Percentiles rank a stretch among this genome's conserved stretches.
phyloP scores from a whole-genome alignment of 768 basidiomycete species.

The Panellus pusillus region DNA sequence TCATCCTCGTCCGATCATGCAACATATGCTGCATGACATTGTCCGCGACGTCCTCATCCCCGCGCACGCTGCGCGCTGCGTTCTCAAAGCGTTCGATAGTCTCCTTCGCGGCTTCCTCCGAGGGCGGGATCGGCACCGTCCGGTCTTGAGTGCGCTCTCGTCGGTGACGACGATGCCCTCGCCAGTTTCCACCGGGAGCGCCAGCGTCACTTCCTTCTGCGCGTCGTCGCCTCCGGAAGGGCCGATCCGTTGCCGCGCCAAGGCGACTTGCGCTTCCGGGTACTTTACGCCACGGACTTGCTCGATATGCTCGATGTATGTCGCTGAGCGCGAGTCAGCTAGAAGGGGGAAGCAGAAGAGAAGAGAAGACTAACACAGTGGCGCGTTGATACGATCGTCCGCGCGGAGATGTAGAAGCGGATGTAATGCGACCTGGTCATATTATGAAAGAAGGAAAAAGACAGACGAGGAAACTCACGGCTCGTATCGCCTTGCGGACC shows the following conservation, averaged over 20 bases:
- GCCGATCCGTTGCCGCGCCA: slow-evolving; percentile 77
- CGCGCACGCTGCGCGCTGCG: slow-evolving; percentile 55
- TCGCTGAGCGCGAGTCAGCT: slow-evolving; percentile 13
- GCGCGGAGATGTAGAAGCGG: slow-evolving; percentile 86
- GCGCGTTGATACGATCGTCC: slow-evolving; percentile 89
- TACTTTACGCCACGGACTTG: slow-evolving; percentile 73
- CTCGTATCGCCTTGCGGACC: slow-evolving; percentile 68
- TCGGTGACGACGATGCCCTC: slow-evolving; percentile 53
- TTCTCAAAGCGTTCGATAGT: slow-evolving; percentile 71
- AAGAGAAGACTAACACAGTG: slow-evolving; percentile 45
- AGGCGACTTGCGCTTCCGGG: slow-evolving; percentile 83
- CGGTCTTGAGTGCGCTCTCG: slow-evolving; percentile 50
- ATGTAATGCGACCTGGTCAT: slow-evolving; percentile 74
- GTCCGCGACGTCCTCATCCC: slow-evolving; percentile 67
- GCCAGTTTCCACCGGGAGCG: slow-evolving; percentile 49
- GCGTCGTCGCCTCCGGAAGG: slow-evolving; percentile 35
- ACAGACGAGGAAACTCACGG: slow-evolving; percentile 60
- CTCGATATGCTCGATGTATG: slow-evolving; percentile 71
- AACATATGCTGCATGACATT: slow-evolving; percentile 82
- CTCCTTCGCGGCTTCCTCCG: slow-evolving; percentile 65
- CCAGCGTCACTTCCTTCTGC: slow-evolving; percentile 58
- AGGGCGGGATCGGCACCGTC: slow-evolving; percentile 68
- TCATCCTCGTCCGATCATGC: slow-evolving; percentile 67
- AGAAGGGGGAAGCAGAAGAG: not conserved
- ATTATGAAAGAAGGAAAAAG: not conserved